Base-by-base conservation (phyloP, 257 asterid species). In the Ilex aquifolium region DNA sequence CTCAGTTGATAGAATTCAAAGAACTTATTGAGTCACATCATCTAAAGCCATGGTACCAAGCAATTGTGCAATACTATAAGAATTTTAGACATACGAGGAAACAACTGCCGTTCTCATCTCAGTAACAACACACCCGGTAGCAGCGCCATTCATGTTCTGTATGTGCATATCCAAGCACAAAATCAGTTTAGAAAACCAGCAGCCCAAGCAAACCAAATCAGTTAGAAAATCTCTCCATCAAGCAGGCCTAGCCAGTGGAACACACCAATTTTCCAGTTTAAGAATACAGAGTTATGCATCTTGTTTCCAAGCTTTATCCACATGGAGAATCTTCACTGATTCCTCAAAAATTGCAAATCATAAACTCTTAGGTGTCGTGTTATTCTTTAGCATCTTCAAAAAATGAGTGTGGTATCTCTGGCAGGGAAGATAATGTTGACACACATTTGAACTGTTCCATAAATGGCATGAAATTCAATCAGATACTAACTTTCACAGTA, bases 381-480 rank as follows among this genome's bases (percentile, higher is more conserved):
- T 3, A 9, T 46, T 39, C 61, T 64, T 63, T 48, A 1, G 40
- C 46, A 56, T 59, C 77, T 58, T 55, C 71, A 42, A 83, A 90
- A 61, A 74, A 85, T 31, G 70, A 56, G 44, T 75, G 77, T 2
- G 95, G 93, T 72, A 90, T 75, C 14, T 75, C 74, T 13, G 69
- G 30, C 13, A 86, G 90, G 10, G 89, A 49, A 4, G 75, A 65
- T 68, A 86, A 51, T 8, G 58, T 39, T 0, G 96, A 86, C n/a
- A 88, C 95, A 0, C 82, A 75, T 69, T 91, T 88, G 83, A 86
- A 91, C 96, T 90, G 95, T 63, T 61, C 15, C 69, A 65, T 57
- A 50, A 27, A 71, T 17, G 61, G 14, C 15, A 21, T 42, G 46
- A 8, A 65, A 10, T 61, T 62, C 9, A 17, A 42, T 40, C 65